Evolutionary conservation across 164 flowering plant species (phyloP).

Genomic region (Annona cherimola): DNA sequence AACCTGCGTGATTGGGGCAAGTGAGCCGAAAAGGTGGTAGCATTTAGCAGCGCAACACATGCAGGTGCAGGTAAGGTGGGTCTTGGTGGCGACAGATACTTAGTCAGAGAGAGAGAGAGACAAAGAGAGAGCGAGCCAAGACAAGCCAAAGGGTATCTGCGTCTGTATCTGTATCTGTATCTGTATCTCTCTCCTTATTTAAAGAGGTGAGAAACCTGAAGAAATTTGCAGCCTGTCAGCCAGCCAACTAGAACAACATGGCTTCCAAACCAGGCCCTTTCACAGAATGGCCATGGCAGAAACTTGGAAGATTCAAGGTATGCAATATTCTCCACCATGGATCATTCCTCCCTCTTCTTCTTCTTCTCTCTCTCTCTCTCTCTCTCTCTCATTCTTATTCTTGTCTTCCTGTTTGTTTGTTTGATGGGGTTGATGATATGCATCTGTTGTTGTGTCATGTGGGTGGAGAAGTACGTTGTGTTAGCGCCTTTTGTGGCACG

Average conservation of each 20-base stretch:
- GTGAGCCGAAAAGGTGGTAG: no score
- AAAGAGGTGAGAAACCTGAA: neutral
- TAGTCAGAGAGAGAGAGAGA: no score
- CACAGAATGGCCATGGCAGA: constrained; percentile 39
- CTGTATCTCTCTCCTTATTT: neutral
- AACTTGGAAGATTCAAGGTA: constrained; percentile 34
- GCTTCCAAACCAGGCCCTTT: constrained; percentile 36
- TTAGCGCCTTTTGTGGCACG: constrained; percentile 10
- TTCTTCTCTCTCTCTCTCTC: neutral
- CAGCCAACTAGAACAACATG: constrained; percentile 9
- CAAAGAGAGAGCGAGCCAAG: no score
- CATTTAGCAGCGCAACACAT: no score
- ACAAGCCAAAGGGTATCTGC: neutral
- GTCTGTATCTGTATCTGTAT: neutral
- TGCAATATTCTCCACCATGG: neutral
- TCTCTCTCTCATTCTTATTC: neutral
- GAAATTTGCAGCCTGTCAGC: neutral
- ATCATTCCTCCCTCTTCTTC: neutral
- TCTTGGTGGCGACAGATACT: no score
- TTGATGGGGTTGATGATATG: neutral
- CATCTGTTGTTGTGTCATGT: neutral
- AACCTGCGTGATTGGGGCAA: no score
- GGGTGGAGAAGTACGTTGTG: constrained; percentile 7
- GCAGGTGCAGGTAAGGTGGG: no score
- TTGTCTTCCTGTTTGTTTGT: neutral